Base-by-base conservation (phyloP, 169 alveolate species). In the Cryptosporidium tyzzeri region DNA sequence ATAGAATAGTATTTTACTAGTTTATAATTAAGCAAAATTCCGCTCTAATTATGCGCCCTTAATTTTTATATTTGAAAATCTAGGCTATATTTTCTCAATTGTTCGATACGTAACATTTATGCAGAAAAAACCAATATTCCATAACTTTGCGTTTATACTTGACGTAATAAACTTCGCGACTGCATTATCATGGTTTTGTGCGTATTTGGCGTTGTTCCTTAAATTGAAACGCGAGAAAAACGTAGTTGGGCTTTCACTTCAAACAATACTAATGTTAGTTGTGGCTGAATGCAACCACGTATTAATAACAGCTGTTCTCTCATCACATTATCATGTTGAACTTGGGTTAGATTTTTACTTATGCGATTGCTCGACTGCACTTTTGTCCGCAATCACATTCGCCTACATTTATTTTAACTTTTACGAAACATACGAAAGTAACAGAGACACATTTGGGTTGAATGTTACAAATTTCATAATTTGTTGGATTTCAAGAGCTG, bases 151-250 rank as follows among this genome's bases (percentile, higher is more conserved):
- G 29, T 87, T 70, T 50, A 62, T 92, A 21, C 93, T 85, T 48
- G 93, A 91, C 58, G 8, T 89, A 31, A 9, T 92, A 31, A 92
- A 91, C 62, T 84, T 85, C 50, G 71, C 91, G 14, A 91, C 94
- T 8, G 94, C 94, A 31, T 9, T 92, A 0, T 80, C 92, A 10
- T 92, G 94, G 94, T 55, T 92, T n/a, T 29, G 75, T 39, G 94
- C 93, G 37, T 92, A 92, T 69, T 91, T 68, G 18, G 86, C 93
- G n/a, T 41, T 92, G 51, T 35, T 91, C 44, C 58, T 69, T 29
- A 89, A 91, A 26, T 69, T 92, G 26, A 71, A 71, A n/a, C 74
- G 73, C 65, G 93, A 89, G 35, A 71, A 91, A 8, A 85, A 51
- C 37, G 87, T 91, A 5, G 51, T 65, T 35, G 94, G 94, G 0